Evolutionary conservation across 2,329 filamentous ascomycete genomes (phyloP).

Genomic region (Plenodomus tracheiphilus): DNA sequence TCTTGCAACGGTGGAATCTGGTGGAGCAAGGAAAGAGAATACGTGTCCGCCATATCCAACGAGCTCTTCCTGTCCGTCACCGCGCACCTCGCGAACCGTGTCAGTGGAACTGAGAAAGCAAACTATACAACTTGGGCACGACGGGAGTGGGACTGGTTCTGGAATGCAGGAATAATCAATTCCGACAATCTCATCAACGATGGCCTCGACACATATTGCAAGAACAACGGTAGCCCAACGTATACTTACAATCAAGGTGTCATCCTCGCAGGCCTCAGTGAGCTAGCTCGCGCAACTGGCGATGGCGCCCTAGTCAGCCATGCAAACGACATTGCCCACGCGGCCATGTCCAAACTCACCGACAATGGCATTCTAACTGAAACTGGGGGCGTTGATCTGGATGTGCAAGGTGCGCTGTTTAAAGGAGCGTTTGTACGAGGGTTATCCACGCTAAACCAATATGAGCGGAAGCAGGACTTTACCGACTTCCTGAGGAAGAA

Average conservation of each 20-base stretch:
- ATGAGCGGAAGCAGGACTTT: constrained; percentile 24
- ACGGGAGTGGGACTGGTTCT: constrained; percentile 59
- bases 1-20: constrained; percentile 58
- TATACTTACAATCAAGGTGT: constrained; percentile 65
- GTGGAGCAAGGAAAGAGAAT: constrained; percentile 59
- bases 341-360: constrained; percentile 29
- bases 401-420: constrained; percentile 39
- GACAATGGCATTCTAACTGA: constrained; percentile 41
- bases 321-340: constrained; percentile 34
- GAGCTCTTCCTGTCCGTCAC: constrained; percentile 61
- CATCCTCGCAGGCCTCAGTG: constrained; percentile 59
- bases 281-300: constrained; percentile 49
- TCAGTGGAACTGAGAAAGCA: constrained; percentile 41
- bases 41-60: constrained; percentile 62
- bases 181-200: constrained; percentile 57
- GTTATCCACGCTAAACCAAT: constrained; percentile 32
- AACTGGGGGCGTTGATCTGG: constrained; percentile 21
- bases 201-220: constrained; percentile 54
- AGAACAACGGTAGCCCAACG: constrained; percentile 56
- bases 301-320: constrained; percentile 27
- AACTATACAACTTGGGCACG: constrained; percentile 56
- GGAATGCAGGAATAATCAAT: constrained; percentile 56
- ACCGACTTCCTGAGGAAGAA: constrained; percentile 39
- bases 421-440: constrained; percentile 45
- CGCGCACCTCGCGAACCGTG: constrained; percentile 57